Evolutionary conservation across 495 filamentous ascomycete species (phyloP).

Genomic region (Gamarada debralockiae): DNA sequence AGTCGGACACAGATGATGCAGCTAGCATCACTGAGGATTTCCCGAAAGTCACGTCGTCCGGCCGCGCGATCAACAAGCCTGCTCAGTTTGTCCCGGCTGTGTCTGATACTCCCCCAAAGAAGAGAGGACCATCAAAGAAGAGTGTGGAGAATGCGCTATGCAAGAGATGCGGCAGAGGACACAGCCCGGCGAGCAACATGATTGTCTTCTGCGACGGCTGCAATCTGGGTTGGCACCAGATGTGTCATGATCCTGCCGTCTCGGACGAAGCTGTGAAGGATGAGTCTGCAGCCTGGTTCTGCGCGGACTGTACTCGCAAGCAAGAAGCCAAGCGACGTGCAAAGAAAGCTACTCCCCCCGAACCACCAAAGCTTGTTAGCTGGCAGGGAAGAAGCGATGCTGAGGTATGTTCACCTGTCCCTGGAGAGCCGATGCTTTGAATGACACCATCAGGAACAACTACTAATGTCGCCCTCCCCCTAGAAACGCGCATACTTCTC

Average conservation of each 20-base stretch:
- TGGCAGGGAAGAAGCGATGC: slow-evolving; percentile 39
- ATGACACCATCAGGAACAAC: no score
- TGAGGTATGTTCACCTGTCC: slow-evolving; percentile 29
- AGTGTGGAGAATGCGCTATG: slow-evolving; percentile 56
- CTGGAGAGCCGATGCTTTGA: no score
- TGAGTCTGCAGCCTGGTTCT: slow-evolving; percentile 68
- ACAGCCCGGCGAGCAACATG: slow-evolving; percentile 71
- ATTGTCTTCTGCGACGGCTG: slow-evolving; percentile 97
- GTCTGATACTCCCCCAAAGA: slow-evolving; percentile 34
- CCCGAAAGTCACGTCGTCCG: slow-evolving; percentile 75
- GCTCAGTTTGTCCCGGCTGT: slow-evolving; percentile 61
- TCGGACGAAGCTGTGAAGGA: slow-evolving; percentile 61
- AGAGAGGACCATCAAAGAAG: slow-evolving; percentile 43
- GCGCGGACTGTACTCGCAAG: slow-evolving; percentile 57
- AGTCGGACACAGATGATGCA: slow-evolving; percentile 43
- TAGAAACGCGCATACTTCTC: slow-evolving; percentile 46
- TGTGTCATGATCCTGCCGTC: slow-evolving; percentile 84
- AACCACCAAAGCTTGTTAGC: slow-evolving; percentile 32
- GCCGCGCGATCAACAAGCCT: slow-evolving; percentile 75
- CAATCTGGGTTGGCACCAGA: slow-evolving; percentile 85
- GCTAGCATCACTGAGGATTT: slow-evolving; percentile 44
- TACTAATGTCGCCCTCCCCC: neutral
- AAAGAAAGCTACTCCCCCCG: no score
- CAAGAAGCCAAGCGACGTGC: neutral
- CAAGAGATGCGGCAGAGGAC: slow-evolving; percentile 72